These are phyloP conservation scores for Saxophila tyrrhenica DNA, from an alignment of 495 filamentous ascomycete genomes.

Conservation along the genomic window DNA sequence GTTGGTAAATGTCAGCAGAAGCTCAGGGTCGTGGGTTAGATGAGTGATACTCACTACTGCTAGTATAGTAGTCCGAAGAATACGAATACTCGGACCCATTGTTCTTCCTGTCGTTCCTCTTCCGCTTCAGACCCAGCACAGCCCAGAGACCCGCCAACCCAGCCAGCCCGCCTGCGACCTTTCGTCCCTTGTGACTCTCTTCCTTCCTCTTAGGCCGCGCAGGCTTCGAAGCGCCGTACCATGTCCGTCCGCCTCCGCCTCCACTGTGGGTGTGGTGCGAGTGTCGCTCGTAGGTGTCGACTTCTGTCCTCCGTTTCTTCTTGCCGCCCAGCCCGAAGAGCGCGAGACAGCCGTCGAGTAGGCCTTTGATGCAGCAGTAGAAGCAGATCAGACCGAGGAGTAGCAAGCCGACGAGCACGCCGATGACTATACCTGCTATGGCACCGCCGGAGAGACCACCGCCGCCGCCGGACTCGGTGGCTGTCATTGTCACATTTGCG, in stretches of 20 bases:
- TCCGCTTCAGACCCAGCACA: conserved; percentile 64
- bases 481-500: conserved; percentile 35
- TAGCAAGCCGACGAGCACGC: conserved; percentile 63
- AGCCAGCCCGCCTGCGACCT: conserved; percentile 47
- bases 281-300: conserved; percentile 56
- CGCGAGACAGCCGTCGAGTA: conserved; percentile 52
- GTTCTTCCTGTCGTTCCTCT: conserved; percentile 36
- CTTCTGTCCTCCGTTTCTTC: conserved; percentile 31
- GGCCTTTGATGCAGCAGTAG: conserved; percentile 58
- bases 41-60: conserved; percentile 24
- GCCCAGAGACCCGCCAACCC: conserved; percentile 56
- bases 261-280: conserved; percentile 43
- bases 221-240: conserved; percentile 53
- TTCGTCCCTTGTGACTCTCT: conserved; percentile 19
- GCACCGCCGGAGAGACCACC: conserved; percentile 67
- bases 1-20: neutral
- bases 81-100: conserved; percentile 28
- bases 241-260: conserved; percentile 41
- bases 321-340: conserved; percentile 52
- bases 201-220: conserved; percentile 31
- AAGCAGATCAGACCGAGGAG: conserved; percentile 63
- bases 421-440: conserved; percentile 92
- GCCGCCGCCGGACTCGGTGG: conserved; percentile 30
- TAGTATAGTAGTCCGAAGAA: conserved; percentile 28
- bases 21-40: neutral